These are phyloP conservation scores for Ilyonectria destructans DNA, from an alignment of 2,329 filamentous ascomycete species.

Conservation along the genomic window DNA sequence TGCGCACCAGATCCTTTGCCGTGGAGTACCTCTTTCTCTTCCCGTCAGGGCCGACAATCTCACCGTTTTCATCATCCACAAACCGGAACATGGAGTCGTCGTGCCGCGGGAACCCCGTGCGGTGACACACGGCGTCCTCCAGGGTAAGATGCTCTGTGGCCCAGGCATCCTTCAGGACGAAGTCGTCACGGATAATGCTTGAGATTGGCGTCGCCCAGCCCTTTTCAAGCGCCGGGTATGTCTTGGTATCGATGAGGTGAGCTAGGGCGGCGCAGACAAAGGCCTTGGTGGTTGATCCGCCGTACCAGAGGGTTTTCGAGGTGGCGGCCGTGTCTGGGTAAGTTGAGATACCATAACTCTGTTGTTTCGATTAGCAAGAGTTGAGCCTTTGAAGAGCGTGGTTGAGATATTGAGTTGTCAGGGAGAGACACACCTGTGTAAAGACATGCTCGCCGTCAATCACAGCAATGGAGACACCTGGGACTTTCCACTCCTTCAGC, in stretches of 20 bases:
- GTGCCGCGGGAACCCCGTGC: slow-evolving; percentile 65
- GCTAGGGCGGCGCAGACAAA: slow-evolving; percentile 67
- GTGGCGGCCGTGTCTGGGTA: slow-evolving; percentile 59
- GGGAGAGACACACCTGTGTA: slow-evolving; percentile 40
- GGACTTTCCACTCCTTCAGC: slow-evolving; percentile 48
- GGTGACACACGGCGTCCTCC: slow-evolving; percentile 69
- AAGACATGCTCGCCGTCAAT: slow-evolving; percentile 47
- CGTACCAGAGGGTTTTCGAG: slow-evolving; percentile 68
- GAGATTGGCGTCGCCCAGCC: slow-evolving; percentile 66
- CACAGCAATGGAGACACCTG: slow-evolving; percentile 49
- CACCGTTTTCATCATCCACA: slow-evolving; percentile 49
- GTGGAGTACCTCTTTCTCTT: slow-evolving; percentile 52
- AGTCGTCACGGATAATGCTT: slow-evolving; percentile 66
- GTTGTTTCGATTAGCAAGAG: slow-evolving; percentile 9
- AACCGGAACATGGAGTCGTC: slow-evolving; percentile 48
- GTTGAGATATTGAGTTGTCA: too few species aligned
- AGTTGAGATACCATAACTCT: slow-evolving; percentile 52
- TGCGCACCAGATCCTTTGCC: slow-evolving; percentile 58
- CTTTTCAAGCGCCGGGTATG: slow-evolving; percentile 47
- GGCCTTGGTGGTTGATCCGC: slow-evolving; percentile 71
- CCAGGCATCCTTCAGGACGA: slow-evolving; percentile 64
- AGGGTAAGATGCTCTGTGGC: slow-evolving; percentile 67
- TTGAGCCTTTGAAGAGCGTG: not conserved
- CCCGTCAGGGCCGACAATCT: slow-evolving; percentile 52
- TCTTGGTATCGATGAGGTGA: slow-evolving; percentile 64